A percentile compares a stretch with the other conserved stretches of the same genome.
Conservation (phyloP, 2,329 filamentous ascomycete species). For the Zymoseptoria pseudotritici region DNA sequence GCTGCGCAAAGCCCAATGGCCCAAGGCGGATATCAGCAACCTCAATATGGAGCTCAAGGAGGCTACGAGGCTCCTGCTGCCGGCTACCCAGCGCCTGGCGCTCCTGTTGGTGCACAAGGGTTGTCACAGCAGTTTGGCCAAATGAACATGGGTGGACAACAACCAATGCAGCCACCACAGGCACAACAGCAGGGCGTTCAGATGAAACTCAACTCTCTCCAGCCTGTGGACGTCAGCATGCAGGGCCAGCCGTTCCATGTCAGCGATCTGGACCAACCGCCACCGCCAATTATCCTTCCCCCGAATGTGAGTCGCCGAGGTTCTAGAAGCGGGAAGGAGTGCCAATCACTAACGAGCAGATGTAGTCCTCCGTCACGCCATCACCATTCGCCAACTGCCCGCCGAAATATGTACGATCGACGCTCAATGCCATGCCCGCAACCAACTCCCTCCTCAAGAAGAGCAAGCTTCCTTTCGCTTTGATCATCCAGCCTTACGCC, state of each 20-base stretch:
- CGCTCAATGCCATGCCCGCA: slow-evolving; percentile 86
- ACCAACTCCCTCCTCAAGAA: slow-evolving; percentile 92
- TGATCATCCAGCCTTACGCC: slow-evolving; percentile 93
- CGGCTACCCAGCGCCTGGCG: slow-evolving; percentile 14
- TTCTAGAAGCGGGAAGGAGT: neutral
- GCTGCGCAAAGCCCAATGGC: slow-evolving; percentile 14
- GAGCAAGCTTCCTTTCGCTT: slow-evolving; percentile 87
- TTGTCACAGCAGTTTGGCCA: slow-evolving; percentile 70
- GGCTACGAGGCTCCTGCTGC: slow-evolving; percentile 57
- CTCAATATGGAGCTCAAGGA: slow-evolving; percentile 39
- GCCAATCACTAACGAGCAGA: slow-evolving; percentile 4
- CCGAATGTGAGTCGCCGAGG: slow-evolving; percentile 64
- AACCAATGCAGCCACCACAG: slow-evolving; percentile 38
- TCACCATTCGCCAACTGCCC: slow-evolving; percentile 88
- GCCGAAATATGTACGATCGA: slow-evolving; percentile 90
- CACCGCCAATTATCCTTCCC: slow-evolving; percentile 83
- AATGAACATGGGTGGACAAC: slow-evolving; percentile 57
- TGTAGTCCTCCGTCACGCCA: slow-evolving; percentile 77
- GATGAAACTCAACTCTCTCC: slow-evolving; percentile 70
- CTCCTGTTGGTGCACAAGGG: slow-evolving; percentile 22
- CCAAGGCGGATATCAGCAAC: slow-evolving; percentile 29
- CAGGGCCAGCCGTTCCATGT: slow-evolving; percentile 91
- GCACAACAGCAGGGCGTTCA: slow-evolving; percentile 42
- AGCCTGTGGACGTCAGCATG: slow-evolving; percentile 69
- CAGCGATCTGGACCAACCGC: slow-evolving; percentile 81